These are phyloP conservation scores for Calonectria ilicicola DNA, from an alignment of 2,329 filamentous ascomycete genomes.

Conservation along the genomic window DNA sequence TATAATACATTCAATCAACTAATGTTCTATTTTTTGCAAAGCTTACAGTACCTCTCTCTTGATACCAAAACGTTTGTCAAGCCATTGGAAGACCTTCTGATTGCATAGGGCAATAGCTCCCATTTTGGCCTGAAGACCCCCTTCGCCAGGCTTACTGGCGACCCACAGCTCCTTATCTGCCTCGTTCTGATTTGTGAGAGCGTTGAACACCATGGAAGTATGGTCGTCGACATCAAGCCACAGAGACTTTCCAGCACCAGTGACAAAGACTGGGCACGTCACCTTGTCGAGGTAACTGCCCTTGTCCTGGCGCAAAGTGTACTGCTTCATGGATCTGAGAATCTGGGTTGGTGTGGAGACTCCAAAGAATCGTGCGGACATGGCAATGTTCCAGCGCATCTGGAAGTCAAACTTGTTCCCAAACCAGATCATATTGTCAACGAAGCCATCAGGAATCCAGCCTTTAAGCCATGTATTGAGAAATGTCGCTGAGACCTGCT, in stretches of 20 bases:
- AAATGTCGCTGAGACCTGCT: conserved; percentile 40
- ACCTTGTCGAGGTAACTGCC: conserved; percentile 36
- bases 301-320: conserved; percentile 27
- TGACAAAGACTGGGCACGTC: conserved; percentile 44
- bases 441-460: conserved; percentile 38
- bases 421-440: conserved; percentile 40
- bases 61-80: conserved; percentile 39
- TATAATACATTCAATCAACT: neutral
- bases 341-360: conserved; percentile 41
- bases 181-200: conserved; percentile 11
- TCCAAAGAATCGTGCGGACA: conserved; percentile 40
- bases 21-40: neutral
- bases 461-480: conserved; percentile 34
- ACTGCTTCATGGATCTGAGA: conserved; percentile 37
- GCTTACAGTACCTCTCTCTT: neutral
- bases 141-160: conserved; percentile 18
- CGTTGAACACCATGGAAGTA: conserved; percentile 25
- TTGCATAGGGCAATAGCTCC: conserved; percentile 33
- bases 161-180: conserved; percentile 39
- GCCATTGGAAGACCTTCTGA: conserved; percentile 36
- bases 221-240: conserved; percentile 34
- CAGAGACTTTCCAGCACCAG: conserved; percentile 36
- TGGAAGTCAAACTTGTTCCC: conserved; percentile 41
- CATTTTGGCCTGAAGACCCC: conserved; percentile 42
- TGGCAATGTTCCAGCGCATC: conserved; percentile 45